Evolutionary conservation across 805 yeast species (phyloP), one percentile per base, ranked within the genome.

Genomic region (Candida ponderosae): DNA sequence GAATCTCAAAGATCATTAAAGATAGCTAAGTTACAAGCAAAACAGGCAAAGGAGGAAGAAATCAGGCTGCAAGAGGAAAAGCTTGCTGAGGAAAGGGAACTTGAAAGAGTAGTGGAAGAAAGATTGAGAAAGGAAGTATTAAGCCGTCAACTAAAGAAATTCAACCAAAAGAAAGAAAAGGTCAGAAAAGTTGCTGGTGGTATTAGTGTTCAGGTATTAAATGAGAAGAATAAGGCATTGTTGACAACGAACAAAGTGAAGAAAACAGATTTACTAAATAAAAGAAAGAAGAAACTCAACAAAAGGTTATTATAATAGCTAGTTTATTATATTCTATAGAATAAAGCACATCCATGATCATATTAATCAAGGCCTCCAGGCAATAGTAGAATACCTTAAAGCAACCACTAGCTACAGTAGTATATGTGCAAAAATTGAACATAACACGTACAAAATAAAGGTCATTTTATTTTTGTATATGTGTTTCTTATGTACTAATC

Each of bases 271-370:
- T 38, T 53, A 14, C 33, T 53, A 33, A 47, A 44, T 27, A 53
- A 37, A 21, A 43, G 57, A 41, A 53, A 53, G 45, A 47, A 40
- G 38, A 45, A 41, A 30, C 34, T 53, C 19, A 53, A 53, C 31
- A 51, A 41, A 34, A 47, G 38, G 29, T 11, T 36, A 27, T 26
- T 10, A 19, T 24, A 24, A 21, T 21, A 21, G 10, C 10, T 21
- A 21, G 24, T 21, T 10, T 21, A 21, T 21, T n/a, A n/a, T n/a
- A n/a, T n/a, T n/a, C n/a, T n/a, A n/a, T n/a, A n/a, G n/a, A n/a
- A n/a, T n/a, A n/a, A n/a, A n/a, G n/a, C n/a, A n/a, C n/a, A n/a
- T n/a, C n/a, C n/a, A n/a, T n/a, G n/a, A n/a, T n/a, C n/a, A n/a
- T n/a, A n/a, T n/a, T n/a, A n/a, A n/a, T n/a, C n/a, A n/a, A n/a